Evolutionary conservation across 2,329 filamentous ascomycete species (phyloP).

Genomic region (Lojkania enalia): DNA sequence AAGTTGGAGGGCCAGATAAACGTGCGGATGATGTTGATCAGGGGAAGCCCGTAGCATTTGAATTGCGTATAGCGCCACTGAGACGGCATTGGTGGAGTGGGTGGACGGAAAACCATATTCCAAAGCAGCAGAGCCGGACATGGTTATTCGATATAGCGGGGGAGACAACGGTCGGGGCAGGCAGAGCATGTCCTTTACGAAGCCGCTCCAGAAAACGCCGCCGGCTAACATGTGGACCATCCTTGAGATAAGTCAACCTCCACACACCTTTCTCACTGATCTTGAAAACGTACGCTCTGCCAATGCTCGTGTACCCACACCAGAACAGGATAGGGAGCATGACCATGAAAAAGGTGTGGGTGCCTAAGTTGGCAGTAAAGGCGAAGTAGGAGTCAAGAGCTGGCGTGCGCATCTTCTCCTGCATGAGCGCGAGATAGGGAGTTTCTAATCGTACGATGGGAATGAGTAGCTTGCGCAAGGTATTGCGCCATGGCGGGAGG

Average conservation of each 20-base stretch:
- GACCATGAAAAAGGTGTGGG: slow-evolving; percentile 98
- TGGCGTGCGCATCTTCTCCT: slow-evolving; percentile 77
- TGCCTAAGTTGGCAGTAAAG: slow-evolving; percentile 92
- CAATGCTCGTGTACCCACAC: slow-evolving; percentile 85
- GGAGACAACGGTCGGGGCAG: slow-evolving; percentile 90
- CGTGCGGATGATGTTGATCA: slow-evolving; percentile 62
- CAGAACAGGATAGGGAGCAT: slow-evolving; percentile 93
- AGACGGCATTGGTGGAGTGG: slow-evolving; percentile 95
- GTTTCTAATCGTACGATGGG: slow-evolving; percentile 94
- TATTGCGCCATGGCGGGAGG: slow-evolving; percentile 87
- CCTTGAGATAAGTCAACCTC: slow-evolving; percentile 27
- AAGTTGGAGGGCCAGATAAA: slow-evolving; percentile 65
- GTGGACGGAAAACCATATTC: slow-evolving; percentile 98
- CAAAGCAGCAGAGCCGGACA: slow-evolving; percentile 92
- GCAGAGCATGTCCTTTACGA: slow-evolving; percentile 91
- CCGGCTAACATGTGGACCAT: slow-evolving; percentile 65
- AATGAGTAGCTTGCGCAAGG: slow-evolving; percentile 76
- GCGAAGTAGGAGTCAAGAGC: slow-evolving; percentile 95
- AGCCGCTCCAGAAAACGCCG: slow-evolving; percentile 74
- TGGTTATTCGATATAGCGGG: slow-evolving; percentile 90
- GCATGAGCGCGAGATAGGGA: slow-evolving; percentile 85
- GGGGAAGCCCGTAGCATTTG: slow-evolving; percentile 68
- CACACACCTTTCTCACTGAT: neutral
- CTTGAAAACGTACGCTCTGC: slow-evolving; percentile 72
- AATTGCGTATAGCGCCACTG: slow-evolving; percentile 83